Conservation (phyloP, 495 filamentous ascomycete species). For the Neurospora africana region DNA sequence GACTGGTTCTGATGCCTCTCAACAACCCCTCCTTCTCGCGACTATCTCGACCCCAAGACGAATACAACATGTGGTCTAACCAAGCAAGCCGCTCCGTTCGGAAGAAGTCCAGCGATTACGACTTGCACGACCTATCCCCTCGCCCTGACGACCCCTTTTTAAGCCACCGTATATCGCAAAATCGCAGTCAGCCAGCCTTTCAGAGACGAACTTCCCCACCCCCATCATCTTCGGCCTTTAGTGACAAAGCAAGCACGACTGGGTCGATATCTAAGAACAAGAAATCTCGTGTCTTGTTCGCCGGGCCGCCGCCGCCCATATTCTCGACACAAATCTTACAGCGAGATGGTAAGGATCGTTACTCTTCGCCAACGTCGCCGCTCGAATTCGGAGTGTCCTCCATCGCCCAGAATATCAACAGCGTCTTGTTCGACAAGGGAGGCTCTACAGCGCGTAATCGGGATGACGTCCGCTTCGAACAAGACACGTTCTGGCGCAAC, state of each 20-base stretch:
- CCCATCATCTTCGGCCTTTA: conserved; percentile 5
- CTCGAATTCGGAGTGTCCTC: conserved; percentile 5
- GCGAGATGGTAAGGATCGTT: conserved; percentile 20
- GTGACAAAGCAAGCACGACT: conserved; percentile 10
- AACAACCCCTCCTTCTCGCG: conserved; percentile 19
- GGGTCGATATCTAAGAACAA: conserved; percentile 15
- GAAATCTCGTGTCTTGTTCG: conserved; percentile 16
- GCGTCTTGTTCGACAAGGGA: conserved; percentile 22
- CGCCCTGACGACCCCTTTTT: conserved; percentile 27
- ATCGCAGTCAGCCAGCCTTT: neutral
- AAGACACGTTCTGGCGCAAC: conserved; percentile 26
- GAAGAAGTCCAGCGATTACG: conserved; percentile 31
- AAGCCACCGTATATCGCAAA: conserved; percentile 1
- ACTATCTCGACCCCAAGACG: conserved; percentile 13
- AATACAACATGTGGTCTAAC: conserved; percentile 6
- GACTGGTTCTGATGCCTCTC: neutral
- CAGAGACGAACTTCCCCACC: neutral
- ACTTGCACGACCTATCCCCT: conserved; percentile 32
- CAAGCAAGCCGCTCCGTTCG: conserved; percentile 12
- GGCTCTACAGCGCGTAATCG: conserved; percentile 2
- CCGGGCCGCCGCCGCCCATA: conserved; percentile 26
- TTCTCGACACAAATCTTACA: conserved; percentile 19
- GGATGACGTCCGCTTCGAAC: conserved; percentile 11
- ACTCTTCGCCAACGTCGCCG: neutral
- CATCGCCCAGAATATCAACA: conserved; percentile 18